A percentile compares a stretch with the other conserved stretches of the same genome.
Conservation (phyloP, 345 rosid species). For the Garcia nutans region DNA sequence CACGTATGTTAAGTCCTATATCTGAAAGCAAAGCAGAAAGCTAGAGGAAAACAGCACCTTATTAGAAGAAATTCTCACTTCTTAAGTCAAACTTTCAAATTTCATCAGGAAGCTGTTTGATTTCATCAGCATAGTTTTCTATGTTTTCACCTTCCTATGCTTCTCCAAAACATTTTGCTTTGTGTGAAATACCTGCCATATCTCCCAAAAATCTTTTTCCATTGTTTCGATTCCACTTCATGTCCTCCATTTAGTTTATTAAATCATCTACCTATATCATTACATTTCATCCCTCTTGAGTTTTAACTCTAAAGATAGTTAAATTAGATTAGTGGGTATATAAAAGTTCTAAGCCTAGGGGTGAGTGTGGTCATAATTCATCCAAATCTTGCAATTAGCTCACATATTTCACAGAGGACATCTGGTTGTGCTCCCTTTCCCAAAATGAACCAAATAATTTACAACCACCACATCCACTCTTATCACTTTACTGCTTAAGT, state of each 20-base stretch:
- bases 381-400: background rate
- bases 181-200: background rate
- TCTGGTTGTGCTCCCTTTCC: background rate
- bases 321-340: background rate
- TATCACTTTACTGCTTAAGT: background rate
- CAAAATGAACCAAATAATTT: background rate
- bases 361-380: background rate
- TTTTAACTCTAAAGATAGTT: background rate
- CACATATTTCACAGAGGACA: background rate
- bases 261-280: background rate
- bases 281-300: background rate
- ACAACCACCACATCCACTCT: background rate
- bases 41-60: conserved; percentile 36
- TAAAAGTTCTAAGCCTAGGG: background rate
- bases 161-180: background rate
- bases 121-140: background rate
- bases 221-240: background rate
- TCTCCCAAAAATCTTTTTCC: background rate
- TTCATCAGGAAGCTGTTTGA: background rate
- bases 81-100: conserved; percentile 1
- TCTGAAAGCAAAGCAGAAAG: conserved; percentile 78
- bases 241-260: background rate
- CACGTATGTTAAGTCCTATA: conserved; percentile 75
- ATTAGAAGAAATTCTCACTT: conserved; percentile 23
- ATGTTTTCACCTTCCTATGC: background rate